phyloP scores from a whole-genome alignment of 2,329 filamentous ascomycete species.

The Fusarium equiseti region DNA sequence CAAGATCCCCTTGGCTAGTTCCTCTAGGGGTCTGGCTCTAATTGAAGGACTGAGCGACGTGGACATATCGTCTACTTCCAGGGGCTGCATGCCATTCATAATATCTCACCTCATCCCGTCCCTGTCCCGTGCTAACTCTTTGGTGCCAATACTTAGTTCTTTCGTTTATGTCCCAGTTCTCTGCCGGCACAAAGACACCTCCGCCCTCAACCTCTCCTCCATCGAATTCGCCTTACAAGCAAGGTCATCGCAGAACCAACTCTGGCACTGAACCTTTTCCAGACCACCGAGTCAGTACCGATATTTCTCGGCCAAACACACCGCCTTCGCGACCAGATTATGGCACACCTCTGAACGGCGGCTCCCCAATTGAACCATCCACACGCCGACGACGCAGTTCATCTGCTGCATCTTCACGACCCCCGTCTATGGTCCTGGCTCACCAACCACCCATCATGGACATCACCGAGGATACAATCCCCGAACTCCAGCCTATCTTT shows the following conservation, averaged over 20 bases:
- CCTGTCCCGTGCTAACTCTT: constrained; percentile 40
- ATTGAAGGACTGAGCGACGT: constrained; percentile 27
- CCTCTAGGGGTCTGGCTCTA: constrained; percentile 30
- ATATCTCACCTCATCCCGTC: constrained; percentile 45
- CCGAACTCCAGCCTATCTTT: constrained; percentile 95
- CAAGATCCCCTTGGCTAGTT: constrained; percentile 35
- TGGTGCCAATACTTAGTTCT: constrained; percentile 68
- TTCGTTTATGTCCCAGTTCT: constrained; percentile 89
- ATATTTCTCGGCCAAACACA: constrained; percentile 55
- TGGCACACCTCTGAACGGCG: constrained; percentile 57
- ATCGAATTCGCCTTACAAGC: constrained; percentile 50
- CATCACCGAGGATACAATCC: constrained; percentile 84
- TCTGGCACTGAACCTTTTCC: constrained; percentile 51
- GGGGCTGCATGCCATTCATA: constrained; percentile 41
- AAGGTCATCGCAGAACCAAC: constrained; percentile 49
- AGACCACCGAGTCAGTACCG: constrained; percentile 52
- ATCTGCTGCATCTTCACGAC: constrained; percentile 63
- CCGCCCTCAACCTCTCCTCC: constrained; percentile 61
- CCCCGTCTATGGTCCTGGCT: constrained; percentile 86
- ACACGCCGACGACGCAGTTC: constrained; percentile 62
- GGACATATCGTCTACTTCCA: constrained; percentile 12
- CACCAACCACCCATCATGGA: constrained; percentile 91
- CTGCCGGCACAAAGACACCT: constrained; percentile 62
- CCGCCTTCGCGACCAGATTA: constrained; percentile 57
- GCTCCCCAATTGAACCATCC: constrained; percentile 58